Conservation (phyloP, 1,139 yeast species). For the Hyphopichia wangnamkhiaoensis region DNA sequence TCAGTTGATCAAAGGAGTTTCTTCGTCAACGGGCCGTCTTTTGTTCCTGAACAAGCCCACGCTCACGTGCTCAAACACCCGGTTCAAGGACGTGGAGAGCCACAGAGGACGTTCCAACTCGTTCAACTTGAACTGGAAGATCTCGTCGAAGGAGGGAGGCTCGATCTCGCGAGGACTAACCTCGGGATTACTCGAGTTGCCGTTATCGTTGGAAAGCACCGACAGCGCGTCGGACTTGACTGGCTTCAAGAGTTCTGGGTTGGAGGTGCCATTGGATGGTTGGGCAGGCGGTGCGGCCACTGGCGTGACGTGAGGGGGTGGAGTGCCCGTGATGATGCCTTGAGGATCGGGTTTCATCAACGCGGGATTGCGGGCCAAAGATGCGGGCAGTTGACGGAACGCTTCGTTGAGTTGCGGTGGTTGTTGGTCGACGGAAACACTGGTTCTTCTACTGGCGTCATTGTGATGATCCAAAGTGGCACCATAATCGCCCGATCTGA, state of each 20-base stretch:
- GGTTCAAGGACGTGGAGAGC: background rate
- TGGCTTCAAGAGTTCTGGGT: constrained; percentile 17
- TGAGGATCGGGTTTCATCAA: constrained; percentile 33
- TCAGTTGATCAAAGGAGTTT: constrained; percentile 1
- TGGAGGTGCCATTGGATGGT: background rate
- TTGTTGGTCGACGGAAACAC: constrained; percentile 17
- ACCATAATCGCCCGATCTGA: constrained; percentile 18
- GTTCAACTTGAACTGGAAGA: constrained; percentile 27
- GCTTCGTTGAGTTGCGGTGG: constrained; percentile 18
- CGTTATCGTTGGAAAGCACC: constrained; percentile 10
- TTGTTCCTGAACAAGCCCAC: background rate
- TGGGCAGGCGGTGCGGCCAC: constrained; percentile 8
- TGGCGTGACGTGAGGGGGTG: constrained; percentile 15
- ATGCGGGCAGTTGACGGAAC: constrained; percentile 36
- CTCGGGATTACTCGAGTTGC: constrained; percentile 9
- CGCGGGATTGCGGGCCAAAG: constrained; percentile 41
- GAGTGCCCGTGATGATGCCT: constrained; percentile 33
- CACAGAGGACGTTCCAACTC: constrained; percentile 17
- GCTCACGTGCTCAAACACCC: constrained; percentile 1
- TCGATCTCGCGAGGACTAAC: constrained; percentile 38
- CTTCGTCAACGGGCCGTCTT: background rate
- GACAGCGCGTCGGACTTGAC: constrained; percentile 26
- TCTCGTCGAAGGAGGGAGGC: constrained; percentile 38
- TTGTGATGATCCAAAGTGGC: constrained; percentile 15
- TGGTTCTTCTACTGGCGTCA: constrained; percentile 18